Percentiles rank a stretch among this genome's conserved stretches.
Evolutionary conservation across 169 alveolate species (phyloP).

Genomic region (Plasmodium cynomolgi): DNA sequence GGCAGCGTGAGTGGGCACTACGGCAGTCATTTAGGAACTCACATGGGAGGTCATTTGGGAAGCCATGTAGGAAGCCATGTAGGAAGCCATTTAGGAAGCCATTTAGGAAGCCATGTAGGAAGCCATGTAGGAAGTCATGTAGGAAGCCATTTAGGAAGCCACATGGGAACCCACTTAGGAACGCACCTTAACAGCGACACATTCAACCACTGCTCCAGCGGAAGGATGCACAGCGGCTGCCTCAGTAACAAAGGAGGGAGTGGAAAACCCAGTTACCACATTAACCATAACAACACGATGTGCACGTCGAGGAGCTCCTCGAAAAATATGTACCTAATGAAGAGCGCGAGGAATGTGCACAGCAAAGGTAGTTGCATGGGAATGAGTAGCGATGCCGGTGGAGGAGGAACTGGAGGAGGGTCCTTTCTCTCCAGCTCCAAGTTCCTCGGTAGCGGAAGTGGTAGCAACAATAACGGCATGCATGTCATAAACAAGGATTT

Average conservation of each 20-base stretch:
- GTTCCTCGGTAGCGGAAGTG: not conserved
- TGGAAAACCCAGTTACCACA: not conserved
- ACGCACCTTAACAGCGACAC: not conserved
- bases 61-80: not conserved
- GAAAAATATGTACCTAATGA: constrained; percentile 1
- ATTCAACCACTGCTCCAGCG: not conserved
- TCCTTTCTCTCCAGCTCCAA: constrained; percentile 16
- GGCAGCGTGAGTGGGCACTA: not conserved
- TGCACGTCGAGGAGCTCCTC: constrained; percentile 42
- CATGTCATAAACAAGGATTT: constrained; percentile 4
- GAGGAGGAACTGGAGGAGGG: not conserved
- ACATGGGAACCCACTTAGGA: not conserved
- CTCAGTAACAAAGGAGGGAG: not conserved
- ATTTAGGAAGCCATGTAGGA: not conserved
- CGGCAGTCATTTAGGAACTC: not conserved
- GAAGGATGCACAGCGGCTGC: not conserved
- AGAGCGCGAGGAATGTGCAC: not conserved
- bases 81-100: not conserved
- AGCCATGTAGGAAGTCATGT: not conserved
- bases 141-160: not conserved
- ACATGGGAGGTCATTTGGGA: not conserved
- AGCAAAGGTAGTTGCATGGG: not conserved
- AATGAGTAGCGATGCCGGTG: not conserved
- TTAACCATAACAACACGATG: constrained; percentile 49
- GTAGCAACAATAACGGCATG: not conserved